Conservation (phyloP, 2,329 filamentous ascomycete species). For the Fusarium sp. region DNA sequence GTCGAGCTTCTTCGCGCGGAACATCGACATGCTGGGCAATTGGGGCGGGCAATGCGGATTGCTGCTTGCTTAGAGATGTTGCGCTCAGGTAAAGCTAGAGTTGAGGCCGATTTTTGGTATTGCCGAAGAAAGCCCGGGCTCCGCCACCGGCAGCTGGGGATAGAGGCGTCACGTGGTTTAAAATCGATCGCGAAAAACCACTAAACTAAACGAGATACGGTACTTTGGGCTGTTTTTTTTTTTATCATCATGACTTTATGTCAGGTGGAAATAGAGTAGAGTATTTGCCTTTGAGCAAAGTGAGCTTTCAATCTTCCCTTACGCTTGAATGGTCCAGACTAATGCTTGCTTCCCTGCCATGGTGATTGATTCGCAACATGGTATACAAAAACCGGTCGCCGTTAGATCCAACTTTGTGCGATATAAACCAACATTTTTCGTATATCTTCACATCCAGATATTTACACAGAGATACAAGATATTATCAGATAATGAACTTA, state of each 20-base stretch:
- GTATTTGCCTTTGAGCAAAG: background rate
- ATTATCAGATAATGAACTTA: background rate
- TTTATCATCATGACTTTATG: background rate
- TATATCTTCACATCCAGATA: background rate
- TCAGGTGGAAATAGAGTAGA: background rate
- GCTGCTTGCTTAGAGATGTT: constrained; percentile 27
- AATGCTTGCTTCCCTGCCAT: background rate
- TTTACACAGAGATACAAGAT: background rate
- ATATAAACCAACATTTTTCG: background rate
- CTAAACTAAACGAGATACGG: background rate
- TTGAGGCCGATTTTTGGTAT: constrained; percentile 8
- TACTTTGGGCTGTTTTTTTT: background rate
- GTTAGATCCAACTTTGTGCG: background rate
- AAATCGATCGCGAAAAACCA: background rate
- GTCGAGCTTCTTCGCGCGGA: constrained; percentile 90
- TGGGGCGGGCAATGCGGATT: constrained; percentile 25
- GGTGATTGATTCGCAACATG: background rate
- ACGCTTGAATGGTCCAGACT: background rate
- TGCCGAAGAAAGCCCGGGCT: constrained; percentile 27
- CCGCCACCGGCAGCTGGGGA: background rate
- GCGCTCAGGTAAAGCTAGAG: constrained; percentile 14
- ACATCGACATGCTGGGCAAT: constrained; percentile 77
- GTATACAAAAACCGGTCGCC: background rate
- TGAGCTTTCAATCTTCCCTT: background rate
- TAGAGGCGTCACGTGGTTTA: background rate